Percentiles rank a stretch among this genome's conserved stretches.
Evolutionary conservation across 1,284 basidiomycete species (phyloP).

Genomic region (Waitea zeae): DNA sequence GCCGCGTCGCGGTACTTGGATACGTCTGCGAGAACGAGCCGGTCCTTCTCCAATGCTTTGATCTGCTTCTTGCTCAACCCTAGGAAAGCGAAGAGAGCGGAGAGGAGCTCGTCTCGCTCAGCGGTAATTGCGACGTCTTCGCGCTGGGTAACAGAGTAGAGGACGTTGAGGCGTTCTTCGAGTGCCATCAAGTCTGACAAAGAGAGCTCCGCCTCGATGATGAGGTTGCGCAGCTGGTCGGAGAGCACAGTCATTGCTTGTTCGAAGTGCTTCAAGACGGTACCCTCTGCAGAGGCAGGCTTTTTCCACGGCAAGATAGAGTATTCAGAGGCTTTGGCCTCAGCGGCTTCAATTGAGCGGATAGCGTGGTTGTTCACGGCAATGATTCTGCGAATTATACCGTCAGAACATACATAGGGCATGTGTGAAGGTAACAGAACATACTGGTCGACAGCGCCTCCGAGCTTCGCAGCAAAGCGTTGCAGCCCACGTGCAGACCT

Average conservation of each 20-base stretch:
- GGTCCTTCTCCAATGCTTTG: too few species aligned
- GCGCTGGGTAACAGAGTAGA: conserved; percentile 38
- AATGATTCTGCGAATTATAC: conserved; percentile 30
- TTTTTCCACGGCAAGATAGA: conserved; percentile 13
- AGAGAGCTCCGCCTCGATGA: conserved; percentile 43
- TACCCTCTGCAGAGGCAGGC: conserved; percentile 20
- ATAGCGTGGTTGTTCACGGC: conserved; percentile 55
- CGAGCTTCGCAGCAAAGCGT: conserved; percentile 39
- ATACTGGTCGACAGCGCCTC: conserved; percentile 42
- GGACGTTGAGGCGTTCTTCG: conserved; percentile 33
- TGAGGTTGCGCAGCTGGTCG: conserved; percentile 29
- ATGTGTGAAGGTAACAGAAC: neutral
- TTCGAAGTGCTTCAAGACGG: conserved; percentile 33
- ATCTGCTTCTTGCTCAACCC: conserved; percentile 37
- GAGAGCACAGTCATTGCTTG: conserved; percentile 44
- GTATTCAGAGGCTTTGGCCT: conserved; percentile 19
- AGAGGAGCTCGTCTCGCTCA: conserved; percentile 34
- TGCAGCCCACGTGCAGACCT: conserved; percentile 37
- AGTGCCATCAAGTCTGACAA: conserved; percentile 35
- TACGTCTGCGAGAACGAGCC: conserved; percentile 38
- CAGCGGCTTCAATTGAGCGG: conserved; percentile 33
- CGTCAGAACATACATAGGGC: conserved; percentile 1
- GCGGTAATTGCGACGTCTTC: conserved; percentile 29
- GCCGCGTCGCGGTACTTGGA: conserved; percentile 39
- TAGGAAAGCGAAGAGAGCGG: conserved; percentile 46